Evolutionary conservation across 2,329 filamentous ascomycete species (phyloP).

Genomic region (Alternaria brassicae): DNA sequence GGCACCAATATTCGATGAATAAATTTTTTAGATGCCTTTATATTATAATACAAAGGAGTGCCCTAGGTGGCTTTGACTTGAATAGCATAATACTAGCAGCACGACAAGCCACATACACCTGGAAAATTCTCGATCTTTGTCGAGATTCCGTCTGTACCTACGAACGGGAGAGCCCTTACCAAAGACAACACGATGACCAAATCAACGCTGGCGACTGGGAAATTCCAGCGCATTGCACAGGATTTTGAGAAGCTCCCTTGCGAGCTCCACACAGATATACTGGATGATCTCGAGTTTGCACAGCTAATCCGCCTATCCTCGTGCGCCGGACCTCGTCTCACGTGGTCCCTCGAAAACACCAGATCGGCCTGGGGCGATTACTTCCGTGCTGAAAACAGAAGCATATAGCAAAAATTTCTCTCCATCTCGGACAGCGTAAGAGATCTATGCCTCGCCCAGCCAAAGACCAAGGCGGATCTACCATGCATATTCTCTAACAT

Average conservation of each 20-base stretch:
- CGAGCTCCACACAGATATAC: slow-evolving; percentile 11
- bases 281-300: slow-evolving; percentile 12
- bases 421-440: slow-evolving; percentile 2
- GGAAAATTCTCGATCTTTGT: neutral
- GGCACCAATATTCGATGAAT: neutral
- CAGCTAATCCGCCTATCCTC: slow-evolving; percentile 14
- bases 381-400: neutral
- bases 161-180: neutral
- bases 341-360: slow-evolving; percentile 17
- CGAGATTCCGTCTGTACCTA: neutral
- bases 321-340: slow-evolving; percentile 10
- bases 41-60: neutral
- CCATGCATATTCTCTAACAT: neutral
- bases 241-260: slow-evolving; percentile 17
- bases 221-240: slow-evolving; percentile 9
- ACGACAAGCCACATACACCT: neutral
- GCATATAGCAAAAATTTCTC: slow-evolving; percentile 5
- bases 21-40: neutral
- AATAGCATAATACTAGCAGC: neutral
- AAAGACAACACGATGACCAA: neutral
- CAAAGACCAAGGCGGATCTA: neutral
- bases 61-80: neutral
- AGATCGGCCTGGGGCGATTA: slow-evolving; percentile 4
- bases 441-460: neutral
- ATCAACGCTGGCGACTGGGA: neutral